Percentiles rank a stretch among this genome's conserved stretches.
Conservation (phyloP, 2,329 filamentous ascomycete genomes). For the Epichloe sibirici region DNA sequence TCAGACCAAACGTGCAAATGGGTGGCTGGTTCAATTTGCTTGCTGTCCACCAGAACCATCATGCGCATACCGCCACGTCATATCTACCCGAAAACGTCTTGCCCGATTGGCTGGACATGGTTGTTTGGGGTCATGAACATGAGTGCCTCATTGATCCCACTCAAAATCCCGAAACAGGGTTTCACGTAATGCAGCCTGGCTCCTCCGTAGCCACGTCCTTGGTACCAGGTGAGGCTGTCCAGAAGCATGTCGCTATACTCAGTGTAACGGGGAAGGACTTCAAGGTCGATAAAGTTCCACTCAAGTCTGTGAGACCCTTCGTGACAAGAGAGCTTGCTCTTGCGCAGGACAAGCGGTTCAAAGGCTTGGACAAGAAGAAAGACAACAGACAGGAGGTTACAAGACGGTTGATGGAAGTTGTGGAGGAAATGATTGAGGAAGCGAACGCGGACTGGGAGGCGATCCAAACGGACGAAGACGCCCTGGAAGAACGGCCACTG, state of each 20-base stretch:
- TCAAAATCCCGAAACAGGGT: conserved; percentile 75
- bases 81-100: conserved; percentile 90
- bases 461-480: conserved; percentile 55
- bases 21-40: conserved; percentile 93
- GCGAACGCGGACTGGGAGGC: conserved; percentile 72
- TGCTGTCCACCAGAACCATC: conserved; percentile 91
- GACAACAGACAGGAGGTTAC: conserved; percentile 78
- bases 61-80: conserved; percentile 82
- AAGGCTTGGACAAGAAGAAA: conserved; percentile 64
- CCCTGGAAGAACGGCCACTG: conserved; percentile 51
- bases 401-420: conserved; percentile 59
- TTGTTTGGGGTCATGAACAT: conserved; percentile 96
- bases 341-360: conserved; percentile 62
- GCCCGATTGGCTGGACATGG: conserved; percentile 79
- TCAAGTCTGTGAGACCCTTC: conserved; percentile 86
- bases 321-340: conserved; percentile 74
- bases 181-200: conserved; percentile 93
- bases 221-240: conserved; percentile 75
- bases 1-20: conserved; percentile 66
- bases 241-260: conserved; percentile 82
- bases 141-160: conserved; percentile 83
- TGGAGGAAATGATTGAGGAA: conserved; percentile 78
- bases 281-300: conserved; percentile 62
- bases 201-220: conserved; percentile 93
- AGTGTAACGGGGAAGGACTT: conserved; percentile 77